Conservation (phyloP, 2,329 filamentous ascomycete genomes). For the Pseudocercospora cruenta region DNA sequence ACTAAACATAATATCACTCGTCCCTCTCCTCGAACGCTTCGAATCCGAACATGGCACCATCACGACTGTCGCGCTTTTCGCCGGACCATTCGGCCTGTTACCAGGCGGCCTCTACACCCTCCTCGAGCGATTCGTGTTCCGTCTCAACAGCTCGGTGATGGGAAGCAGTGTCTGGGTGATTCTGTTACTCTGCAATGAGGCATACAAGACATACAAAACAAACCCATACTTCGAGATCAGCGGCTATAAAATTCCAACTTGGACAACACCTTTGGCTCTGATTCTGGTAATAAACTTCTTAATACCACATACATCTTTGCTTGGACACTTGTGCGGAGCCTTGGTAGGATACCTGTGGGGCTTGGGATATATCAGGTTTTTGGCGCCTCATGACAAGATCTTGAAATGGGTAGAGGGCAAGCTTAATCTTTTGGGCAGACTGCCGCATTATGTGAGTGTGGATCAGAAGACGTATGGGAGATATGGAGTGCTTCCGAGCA, state of each 20-base stretch:
- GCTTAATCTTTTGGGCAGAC: conserved; percentile 77
- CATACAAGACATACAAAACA: conserved; percentile 79
- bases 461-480: conserved; percentile 95
- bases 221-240: conserved; percentile 75
- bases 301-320: conserved; percentile 77
- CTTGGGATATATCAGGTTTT: conserved; percentile 83
- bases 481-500: conserved; percentile 78
- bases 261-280: conserved; percentile 82
- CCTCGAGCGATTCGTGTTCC: conserved; percentile 73
- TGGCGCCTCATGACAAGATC: conserved; percentile 86
- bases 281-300: conserved; percentile 75
- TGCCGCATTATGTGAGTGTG: conserved; percentile 91
- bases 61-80: conserved; percentile 82
- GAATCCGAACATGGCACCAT: conserved; percentile 91
- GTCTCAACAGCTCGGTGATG: conserved; percentile 72
- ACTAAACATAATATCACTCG: conserved; percentile 77
- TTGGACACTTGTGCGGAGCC: conserved; percentile 87
- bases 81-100: conserved; percentile 67
- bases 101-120: conserved; percentile 81
- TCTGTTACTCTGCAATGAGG: conserved; percentile 79
- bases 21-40: conserved; percentile 90
- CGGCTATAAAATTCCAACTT: conserved; percentile 80
- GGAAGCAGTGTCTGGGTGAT: conserved; percentile 95
- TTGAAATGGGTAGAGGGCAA: conserved; percentile 87
- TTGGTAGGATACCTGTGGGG: conserved; percentile 84